Base-by-base conservation (phyloP, 306 rosid genomes). In the Cicer yamashitae region DNA sequence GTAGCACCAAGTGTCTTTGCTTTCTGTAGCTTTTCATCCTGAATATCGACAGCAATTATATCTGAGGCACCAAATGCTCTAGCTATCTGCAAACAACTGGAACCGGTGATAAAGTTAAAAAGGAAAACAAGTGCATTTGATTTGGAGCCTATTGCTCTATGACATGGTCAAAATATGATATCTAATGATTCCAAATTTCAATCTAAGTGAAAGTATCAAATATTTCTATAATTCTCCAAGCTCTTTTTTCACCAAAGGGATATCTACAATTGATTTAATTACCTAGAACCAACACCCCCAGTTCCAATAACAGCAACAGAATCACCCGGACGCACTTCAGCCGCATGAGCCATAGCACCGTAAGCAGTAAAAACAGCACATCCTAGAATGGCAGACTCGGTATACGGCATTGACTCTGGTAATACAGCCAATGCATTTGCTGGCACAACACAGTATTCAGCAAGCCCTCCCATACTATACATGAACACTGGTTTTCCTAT, bases 31-130 rank as follows among this genome's bases (percentile, higher is more conserved):
- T 94, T 94, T 5, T 90, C 96, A 80, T 94, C 98, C 75, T 80
- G 89, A 79, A 94, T 76, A 80, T 94, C 98, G 66, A 91, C 96
- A 58, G 98, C 98, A 78, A 94, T 91, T 70, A 91, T 90, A 72
- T 91, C 90, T 25, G 98, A 90, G 58, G 98, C 97, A 80, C 98
- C 98, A 80, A 94, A 94, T 69, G 98, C 96, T 86, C 88, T 90
- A 52, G 98, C 98, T 73, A 91, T 91, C 98, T 91, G 98, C 93
- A 94, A 86, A 88, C 98, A 94, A 87, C 98, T 94, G 97, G 82
- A 83, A 77, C 58, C 71, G 61, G 61, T 64, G 67, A 79, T 45
- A 53, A 46, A 61, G 75, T 86, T 71, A 76, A 48, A 75, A 20
- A 70, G 71, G 15, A 47, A 65, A 75, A 73, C 63, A 79, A 66